Conservation (phyloP, 75 land plant genomes). For the Sequoia sempervirens region DNA sequence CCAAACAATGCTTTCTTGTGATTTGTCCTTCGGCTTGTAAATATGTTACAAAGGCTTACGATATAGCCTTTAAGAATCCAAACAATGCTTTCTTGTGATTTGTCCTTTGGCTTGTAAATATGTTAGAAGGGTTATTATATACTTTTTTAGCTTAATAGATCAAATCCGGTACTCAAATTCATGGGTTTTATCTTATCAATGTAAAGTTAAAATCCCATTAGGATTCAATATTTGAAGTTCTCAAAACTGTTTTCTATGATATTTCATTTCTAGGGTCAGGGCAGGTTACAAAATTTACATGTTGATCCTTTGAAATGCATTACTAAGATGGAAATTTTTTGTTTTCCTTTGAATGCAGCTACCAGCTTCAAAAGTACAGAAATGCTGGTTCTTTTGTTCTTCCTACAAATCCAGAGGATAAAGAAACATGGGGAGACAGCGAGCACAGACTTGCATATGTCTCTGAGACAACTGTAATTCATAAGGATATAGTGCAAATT, state of each 20-base stretch:
- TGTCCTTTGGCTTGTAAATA: background rate
- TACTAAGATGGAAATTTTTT: background rate
- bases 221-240: background rate
- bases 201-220: background rate
- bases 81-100: no score
- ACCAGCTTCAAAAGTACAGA: constrained; percentile 94
- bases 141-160: no score
- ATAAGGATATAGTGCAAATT: constrained; percentile 87
- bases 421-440: constrained; percentile 98
- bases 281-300: background rate
- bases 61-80: no score
- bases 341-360: constrained; percentile 43
- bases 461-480: constrained; percentile 93
- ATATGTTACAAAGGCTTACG: no score
- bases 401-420: constrained; percentile 84
- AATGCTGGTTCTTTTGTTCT: constrained; percentile 84
- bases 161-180: no score
- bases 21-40: background rate
- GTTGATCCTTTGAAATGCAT: background rate
- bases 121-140: no score
- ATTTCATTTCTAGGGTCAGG: background rate
- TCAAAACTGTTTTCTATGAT: background rate
- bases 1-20: no score
- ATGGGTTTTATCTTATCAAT: background rate
- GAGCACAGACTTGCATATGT: constrained; percentile 96